Evolutionary conservation across 1,284 basidiomycete genomes (phyloP).

Genomic region (Boletus semigastroideus): DNA sequence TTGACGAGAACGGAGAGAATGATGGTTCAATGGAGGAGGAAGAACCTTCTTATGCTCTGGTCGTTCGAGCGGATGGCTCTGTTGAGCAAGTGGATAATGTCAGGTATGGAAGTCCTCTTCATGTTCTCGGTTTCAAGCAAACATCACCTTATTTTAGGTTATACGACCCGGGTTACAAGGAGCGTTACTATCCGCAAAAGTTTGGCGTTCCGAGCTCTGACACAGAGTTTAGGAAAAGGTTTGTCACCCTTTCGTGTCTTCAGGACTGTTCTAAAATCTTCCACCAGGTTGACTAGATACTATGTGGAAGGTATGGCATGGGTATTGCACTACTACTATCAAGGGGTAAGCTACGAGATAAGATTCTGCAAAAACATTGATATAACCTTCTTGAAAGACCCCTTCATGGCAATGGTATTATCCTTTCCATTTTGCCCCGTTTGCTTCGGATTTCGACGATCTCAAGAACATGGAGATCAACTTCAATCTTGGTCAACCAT

Average conservation of each 20-base stretch:
- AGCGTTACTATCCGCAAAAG: conserved; percentile 94
- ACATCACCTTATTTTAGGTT: conserved; percentile 49
- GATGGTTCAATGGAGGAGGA: conserved; percentile 43
- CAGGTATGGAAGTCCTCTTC: conserved; percentile 55
- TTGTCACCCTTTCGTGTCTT: conserved; percentile 27
- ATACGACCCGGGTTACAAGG: conserved; percentile 94
- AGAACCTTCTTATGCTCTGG: conserved; percentile 53
- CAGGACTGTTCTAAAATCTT: conserved; percentile 14
- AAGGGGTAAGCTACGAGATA: conserved; percentile 59
- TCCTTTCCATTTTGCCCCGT: conserved; percentile 98
- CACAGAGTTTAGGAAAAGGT: conserved; percentile 74
- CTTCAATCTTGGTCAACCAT: conserved; percentile 82
- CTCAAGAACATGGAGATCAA: conserved; percentile 78
- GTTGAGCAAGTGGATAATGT: conserved; percentile 94
- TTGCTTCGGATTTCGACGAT: conserved; percentile 92
- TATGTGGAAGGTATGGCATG: conserved; percentile 96
- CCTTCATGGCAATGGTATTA: conserved; percentile 99
- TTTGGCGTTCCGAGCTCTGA: conserved; percentile 82
- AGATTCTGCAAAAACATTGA: conserved; percentile 5
- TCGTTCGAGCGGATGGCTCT: conserved; percentile 83
- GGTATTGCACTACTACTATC: conserved; percentile 98
- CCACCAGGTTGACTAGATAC: conserved; percentile 67
- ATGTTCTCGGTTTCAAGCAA: conserved; percentile 9
- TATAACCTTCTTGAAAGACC: conserved; percentile 47
- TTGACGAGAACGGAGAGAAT: conserved; percentile 44